Base-by-base conservation (phyloP, 306 rosid genomes). In the Spatholobus suberectus region DNA sequence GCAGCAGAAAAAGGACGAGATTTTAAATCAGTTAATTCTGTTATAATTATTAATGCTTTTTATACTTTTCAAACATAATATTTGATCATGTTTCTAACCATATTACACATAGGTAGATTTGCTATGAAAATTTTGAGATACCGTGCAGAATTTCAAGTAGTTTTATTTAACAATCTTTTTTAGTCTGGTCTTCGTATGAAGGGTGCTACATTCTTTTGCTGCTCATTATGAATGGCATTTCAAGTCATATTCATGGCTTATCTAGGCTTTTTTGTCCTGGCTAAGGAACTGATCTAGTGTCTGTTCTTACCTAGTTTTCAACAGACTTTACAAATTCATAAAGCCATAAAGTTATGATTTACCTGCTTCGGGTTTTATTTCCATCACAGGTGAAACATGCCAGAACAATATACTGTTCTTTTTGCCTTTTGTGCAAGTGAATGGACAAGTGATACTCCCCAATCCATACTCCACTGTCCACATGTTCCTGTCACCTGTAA, bases 301-400 rank as follows among this genome's bases (percentile, higher is more conserved):
- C 10, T 67, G 51, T 27, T 77, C 62, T 34, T 54, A 43, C 70
- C 26, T 46, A 62, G 70, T 80, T 75, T 81, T 75, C 41, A 21
- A 10, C 37, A 41, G n/a, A 69, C 62, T 67, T 57, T 58, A 71
- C 75, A 73, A 35, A 24, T 79, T 51, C 54, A 83, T 79, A 49
- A 52, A 79, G 67, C 79, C 70, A 75, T 27, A 40, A 79, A 79
- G 74, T 82, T 62, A 62, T 32, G 71, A 68, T 24, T 70, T 78
- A 73, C 62, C 79, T 75, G 73, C 5, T 29, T 75, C 68, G 37
- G 59, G 26, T 46, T 41, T 78, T 63, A 55, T 83, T 78, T 80
- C 85, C 80, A 71, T 80, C 68, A 80, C 47, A 68, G 73, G 79
- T 83, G 80, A 75, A 80, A 37, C 85, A 75, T 82, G 70, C 6